Evolutionary conservation across 2,329 filamentous ascomycete genomes (phyloP).

Genomic region (Aspergillus novofumigatus): DNA sequence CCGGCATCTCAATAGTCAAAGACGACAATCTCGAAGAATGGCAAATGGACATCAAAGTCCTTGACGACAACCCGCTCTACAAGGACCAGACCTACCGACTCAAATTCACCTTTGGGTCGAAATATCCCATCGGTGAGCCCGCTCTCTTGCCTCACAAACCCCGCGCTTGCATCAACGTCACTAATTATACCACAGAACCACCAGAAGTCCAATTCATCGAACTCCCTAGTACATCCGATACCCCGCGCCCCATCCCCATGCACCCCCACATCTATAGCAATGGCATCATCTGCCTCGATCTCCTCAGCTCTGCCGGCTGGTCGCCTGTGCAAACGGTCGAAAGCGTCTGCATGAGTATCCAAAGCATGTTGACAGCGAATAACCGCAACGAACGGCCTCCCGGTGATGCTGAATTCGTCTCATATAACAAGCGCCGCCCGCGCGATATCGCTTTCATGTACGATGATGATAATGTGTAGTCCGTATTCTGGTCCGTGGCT

Average conservation of each 20-base stretch:
- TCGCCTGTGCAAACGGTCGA: conserved; percentile 96
- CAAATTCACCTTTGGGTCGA: conserved; percentile 77
- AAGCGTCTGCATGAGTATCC: conserved; percentile 92
- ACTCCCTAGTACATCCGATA: conserved; percentile 40
- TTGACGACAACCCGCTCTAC: conserved; percentile 89
- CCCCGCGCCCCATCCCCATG: conserved; percentile 68
- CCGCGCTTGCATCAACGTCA: not conserved
- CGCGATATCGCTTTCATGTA: conserved; percentile 91
- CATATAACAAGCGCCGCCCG: conserved; percentile 71
- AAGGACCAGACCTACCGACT: conserved; percentile 73
- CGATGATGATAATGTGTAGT: conserved; percentile 75
- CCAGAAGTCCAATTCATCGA: conserved; percentile 89
- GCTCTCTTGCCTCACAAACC: not conserved
- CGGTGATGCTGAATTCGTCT: conserved; percentile 85
- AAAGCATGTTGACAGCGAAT: conserved; percentile 97
- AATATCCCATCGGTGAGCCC: conserved; percentile 83
- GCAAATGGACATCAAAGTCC: conserved; percentile 85
- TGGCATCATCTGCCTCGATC: conserved; percentile 95
- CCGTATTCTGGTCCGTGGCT: not conserved
- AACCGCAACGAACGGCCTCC: conserved; percentile 84
- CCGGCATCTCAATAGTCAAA: conserved; percentile 72
- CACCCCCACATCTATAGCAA: conserved; percentile 98
- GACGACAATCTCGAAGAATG: conserved; percentile 84
- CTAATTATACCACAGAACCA: conserved; percentile 58
- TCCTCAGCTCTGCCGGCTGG: conserved; percentile 86